phyloP scores from a whole-genome alignment of 1,284 basidiomycete species.

The Ganoderma boninense region DNA sequence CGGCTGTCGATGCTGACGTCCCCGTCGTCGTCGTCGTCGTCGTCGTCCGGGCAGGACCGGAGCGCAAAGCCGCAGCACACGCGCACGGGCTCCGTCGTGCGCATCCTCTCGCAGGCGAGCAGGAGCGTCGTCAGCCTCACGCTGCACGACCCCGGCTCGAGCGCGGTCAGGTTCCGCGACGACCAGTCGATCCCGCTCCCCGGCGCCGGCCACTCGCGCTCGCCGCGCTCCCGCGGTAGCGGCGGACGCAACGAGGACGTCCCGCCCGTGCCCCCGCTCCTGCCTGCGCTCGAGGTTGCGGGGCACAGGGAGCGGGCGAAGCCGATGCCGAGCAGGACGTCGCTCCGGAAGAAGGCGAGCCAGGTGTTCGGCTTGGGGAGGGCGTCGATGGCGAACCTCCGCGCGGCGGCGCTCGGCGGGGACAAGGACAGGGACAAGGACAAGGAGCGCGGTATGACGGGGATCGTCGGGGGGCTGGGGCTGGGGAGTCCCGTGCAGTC shows the following conservation, averaged over 20 bases:
- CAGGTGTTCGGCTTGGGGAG: slow-evolving; percentile 30
- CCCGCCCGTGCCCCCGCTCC: slow-evolving; percentile 13
- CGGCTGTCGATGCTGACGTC: slow-evolving; percentile 26
- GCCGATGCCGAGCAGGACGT: slow-evolving; percentile 23
- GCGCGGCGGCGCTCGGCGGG: slow-evolving; percentile 23
- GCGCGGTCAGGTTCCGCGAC: slow-evolving; percentile 5
- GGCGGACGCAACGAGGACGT: background rate
- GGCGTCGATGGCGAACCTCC: slow-evolving; percentile 27
- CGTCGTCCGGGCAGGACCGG: background rate
- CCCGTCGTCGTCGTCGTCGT: background rate
- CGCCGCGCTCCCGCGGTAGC: background rate
- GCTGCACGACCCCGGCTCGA: slow-evolving; percentile 1
- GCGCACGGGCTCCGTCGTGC: slow-evolving; percentile 16
- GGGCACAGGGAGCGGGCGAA: slow-evolving; percentile 9
- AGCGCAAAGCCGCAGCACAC: slow-evolving; percentile 9
- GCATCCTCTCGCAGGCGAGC: slow-evolving; percentile 18
- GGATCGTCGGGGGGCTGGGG: background rate
- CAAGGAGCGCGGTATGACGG: background rate
- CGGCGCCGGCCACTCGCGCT: background rate
- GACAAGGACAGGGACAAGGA: background rate
- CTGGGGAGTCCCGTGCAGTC: background rate
- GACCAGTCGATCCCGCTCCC: slow-evolving; percentile 6
- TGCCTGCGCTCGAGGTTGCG: slow-evolving; percentile 27
- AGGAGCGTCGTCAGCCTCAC: slow-evolving; percentile 8
- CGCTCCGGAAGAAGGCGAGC: slow-evolving; percentile 31